Conservation (phyloP, 2,329 filamentous ascomycete genomes). For the Arachnopeziza araneosa region DNA sequence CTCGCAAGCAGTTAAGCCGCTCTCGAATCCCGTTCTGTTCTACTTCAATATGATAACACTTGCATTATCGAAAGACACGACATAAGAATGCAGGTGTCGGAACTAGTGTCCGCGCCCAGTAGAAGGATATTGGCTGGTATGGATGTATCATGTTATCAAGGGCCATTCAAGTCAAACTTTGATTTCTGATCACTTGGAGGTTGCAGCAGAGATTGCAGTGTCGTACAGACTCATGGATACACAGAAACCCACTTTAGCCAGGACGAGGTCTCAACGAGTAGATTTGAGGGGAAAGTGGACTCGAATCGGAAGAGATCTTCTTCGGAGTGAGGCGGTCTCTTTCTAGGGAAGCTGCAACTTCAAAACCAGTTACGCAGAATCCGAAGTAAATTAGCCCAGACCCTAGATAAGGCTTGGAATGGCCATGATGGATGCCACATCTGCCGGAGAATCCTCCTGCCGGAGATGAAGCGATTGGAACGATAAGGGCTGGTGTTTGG, state of each 20-base stretch:
- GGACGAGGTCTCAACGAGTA: background rate
- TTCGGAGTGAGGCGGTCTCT: background rate
- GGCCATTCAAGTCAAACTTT: background rate
- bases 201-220: background rate
- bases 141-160: background rate
- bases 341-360: background rate
- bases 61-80: background rate
- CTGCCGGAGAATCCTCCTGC: background rate
- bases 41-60: background rate
- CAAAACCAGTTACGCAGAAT: background rate
- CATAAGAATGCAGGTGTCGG: background rate
- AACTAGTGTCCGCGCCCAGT: background rate
- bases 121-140: background rate
- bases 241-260: background rate
- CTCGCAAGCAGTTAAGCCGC: background rate
- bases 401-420: background rate
- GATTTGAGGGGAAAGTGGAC: background rate
- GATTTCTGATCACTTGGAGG: background rate
- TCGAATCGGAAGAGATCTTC: background rate
- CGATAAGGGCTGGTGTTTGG: background rate
- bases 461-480: background rate
- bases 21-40: background rate
- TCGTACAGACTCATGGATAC: background rate
- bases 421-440: background rate
- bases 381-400: background rate